Evolutionary conservation across 179 eudicot genomes (phyloP), one percentile per base, ranked within the genome.

Genomic region (Spergularia azorica): DNA sequence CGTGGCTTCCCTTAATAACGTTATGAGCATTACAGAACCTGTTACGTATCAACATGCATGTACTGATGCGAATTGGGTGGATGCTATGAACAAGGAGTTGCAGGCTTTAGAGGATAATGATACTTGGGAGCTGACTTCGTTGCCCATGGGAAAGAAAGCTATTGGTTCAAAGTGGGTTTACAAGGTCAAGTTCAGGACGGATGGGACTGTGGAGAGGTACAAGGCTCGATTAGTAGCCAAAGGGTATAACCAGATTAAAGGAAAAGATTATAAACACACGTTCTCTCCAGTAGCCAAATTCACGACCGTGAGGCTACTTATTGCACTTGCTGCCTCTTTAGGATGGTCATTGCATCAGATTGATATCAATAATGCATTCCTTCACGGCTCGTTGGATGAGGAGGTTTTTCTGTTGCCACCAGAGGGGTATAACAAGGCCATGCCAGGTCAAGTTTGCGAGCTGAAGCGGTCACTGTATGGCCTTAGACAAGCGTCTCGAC

Each of bases 401-500:
- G 36, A 60, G 7, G 63, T 60, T 1, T 60, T 17, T 10, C 18
- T 60, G 63, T 2, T 8, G 4, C 36, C 63, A 13, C 63, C 63
- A 2, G 12, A 17, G 7, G 63, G 63, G 5, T 60, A 60, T n/a
- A 9, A 0, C n/a, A 3, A 6, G n/a, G 32, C 32, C 1, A 2
- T 3, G 8, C 32, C 9, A 3, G 63, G 32, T 6, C 63, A 60
- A 8, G 63, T 60, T 7, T 60, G 63, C 36, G 17, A 60, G 8
- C 32, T 60, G 7, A 18, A 60, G 5, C 17, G 32, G 11, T 5
- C 32, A 1, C n/a, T 60, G 11, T 60, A 17, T 60, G 63, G 63
- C 5, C 32, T 60, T 0, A 60, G 9, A 60, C 63, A 60, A 18
- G 63, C 63, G 17, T 17, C 85, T 86, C 55, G 71, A 83, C 6